phyloP scores from a whole-genome alignment of 768 basidiomycete genomes.

The Boletellus ananiceps region DNA sequence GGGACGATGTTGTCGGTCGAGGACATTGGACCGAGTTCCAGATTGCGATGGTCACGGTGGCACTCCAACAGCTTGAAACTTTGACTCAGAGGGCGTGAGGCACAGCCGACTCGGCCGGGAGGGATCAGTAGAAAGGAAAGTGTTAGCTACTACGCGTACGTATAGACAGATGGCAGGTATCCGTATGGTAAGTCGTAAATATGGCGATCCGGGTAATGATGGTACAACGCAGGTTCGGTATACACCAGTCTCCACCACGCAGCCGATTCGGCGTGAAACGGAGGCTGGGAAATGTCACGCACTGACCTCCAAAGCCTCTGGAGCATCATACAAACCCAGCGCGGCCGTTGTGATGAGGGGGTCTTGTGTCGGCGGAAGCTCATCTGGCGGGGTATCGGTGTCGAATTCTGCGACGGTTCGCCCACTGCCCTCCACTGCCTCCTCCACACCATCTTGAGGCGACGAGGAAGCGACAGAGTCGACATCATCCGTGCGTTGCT shows the following conservation, averaged over 20 bases:
- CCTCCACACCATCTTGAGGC: constrained; percentile 4
- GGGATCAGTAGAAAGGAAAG: neutral
- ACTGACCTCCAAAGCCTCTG: constrained; percentile 17
- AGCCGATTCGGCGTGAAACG: neutral
- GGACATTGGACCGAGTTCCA: neutral
- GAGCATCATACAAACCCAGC: constrained; percentile 6
- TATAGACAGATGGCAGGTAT: constrained; percentile 23
- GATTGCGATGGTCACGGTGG: neutral
- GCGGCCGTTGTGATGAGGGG: constrained; percentile 1
- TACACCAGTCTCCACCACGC: neutral
- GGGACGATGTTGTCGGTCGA: neutral
- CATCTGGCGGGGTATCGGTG: constrained; percentile 1
- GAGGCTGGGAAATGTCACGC: constrained; percentile 10
- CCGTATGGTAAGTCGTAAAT: constrained; percentile 14
- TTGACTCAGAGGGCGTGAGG: too few relatives aligned
- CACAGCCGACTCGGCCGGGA: too few relatives aligned
- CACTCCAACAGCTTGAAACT: too few relatives aligned
- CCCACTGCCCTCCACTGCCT: neutral
- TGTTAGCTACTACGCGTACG: constrained; percentile 7
- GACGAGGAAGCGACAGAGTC: constrained; percentile 26
- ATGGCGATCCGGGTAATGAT: constrained; percentile 5
- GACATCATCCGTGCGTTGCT: constrained; percentile 12
- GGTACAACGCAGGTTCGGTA: constrained; percentile 5
- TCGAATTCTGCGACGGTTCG: constrained; percentile 1
- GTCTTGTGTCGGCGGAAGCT: constrained; percentile 4